These are phyloP conservation scores for Blastocystis sp. DNA, from an alignment of 352 stramenopile species.

Conservation along the genomic window DNA sequence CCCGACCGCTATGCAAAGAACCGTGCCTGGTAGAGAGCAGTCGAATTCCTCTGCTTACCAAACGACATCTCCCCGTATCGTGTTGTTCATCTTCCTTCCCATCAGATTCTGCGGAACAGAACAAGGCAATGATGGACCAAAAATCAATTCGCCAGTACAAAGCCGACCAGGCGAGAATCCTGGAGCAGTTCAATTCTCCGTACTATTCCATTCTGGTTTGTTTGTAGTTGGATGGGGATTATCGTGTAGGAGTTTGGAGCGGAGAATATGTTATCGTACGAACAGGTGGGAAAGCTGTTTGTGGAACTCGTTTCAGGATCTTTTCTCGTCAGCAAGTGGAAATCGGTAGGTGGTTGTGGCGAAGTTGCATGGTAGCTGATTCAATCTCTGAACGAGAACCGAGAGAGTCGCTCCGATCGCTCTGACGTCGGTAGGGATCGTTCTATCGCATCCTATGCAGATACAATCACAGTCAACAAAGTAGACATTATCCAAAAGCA, in stretches of 20 bases:
- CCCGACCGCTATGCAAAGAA: not conserved
- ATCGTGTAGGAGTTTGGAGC: slow-evolving; percentile 41
- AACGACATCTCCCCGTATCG: not conserved
- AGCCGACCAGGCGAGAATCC: slow-evolving; percentile 51
- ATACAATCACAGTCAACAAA: slow-evolving; percentile 43
- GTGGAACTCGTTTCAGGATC: slow-evolving; percentile 41
- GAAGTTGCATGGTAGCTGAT: not conserved
- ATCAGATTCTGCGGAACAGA: not conserved
- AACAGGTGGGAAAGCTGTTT: slow-evolving; percentile 6
- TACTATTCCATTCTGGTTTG: slow-evolving; percentile 39
- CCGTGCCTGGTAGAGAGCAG: not conserved
- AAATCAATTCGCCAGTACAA: slow-evolving; percentile 47
- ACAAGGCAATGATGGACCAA: slow-evolving; percentile 18
- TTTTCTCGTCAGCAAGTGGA: slow-evolving; percentile 17
- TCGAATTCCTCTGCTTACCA: not conserved
- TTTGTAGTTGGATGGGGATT: not conserved
- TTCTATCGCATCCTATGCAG: not conserved
- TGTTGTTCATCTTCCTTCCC: not conserved
- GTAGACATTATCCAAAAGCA: slow-evolving; percentile 52
- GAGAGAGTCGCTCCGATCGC: not conserved
- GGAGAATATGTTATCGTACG: slow-evolving; percentile 47
- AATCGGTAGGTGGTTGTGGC: not conserved
- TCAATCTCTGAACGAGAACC: slow-evolving; percentile 1
- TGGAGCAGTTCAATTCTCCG: slow-evolving; percentile 50
- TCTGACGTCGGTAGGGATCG: not conserved